Conservation (phyloP, 139 green algal species). For the Ostreobium quekettii region DNA sequence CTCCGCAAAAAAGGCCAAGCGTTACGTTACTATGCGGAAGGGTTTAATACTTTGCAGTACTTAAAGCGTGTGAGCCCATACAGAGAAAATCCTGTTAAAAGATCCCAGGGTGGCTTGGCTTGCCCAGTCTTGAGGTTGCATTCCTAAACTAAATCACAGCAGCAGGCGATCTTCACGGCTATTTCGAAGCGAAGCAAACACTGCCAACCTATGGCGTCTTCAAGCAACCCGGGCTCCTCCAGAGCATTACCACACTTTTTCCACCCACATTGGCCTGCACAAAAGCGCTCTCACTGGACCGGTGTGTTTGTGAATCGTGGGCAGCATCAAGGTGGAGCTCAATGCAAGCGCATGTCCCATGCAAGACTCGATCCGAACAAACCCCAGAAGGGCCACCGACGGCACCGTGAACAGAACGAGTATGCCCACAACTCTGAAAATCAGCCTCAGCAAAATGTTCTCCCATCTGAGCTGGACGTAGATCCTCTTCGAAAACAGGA, state of each 20-base stretch:
- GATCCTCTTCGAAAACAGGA: too few species aligned
- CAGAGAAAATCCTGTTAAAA: not conserved
- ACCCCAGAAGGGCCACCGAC: too few species aligned
- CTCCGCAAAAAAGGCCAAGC: too few species aligned
- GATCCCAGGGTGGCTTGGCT: not conserved
- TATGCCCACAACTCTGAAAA: too few species aligned
- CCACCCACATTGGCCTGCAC: not conserved
- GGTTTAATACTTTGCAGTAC: too few species aligned
- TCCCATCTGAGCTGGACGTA: too few species aligned
- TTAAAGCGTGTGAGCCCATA: not conserved
- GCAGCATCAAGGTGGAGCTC: not conserved
- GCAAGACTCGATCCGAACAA: too few species aligned
- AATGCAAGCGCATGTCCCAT: too few species aligned
- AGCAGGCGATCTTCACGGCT: slow-evolving; percentile 28
- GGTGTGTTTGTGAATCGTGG: not conserved
- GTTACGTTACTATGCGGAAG: too few species aligned
- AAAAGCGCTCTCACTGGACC: not conserved
- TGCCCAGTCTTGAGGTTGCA: not conserved
- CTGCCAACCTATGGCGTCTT: slow-evolving; percentile 6
- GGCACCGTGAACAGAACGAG: too few species aligned
- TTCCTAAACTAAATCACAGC: not conserved
- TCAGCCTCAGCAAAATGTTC: too few species aligned
- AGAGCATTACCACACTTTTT: not conserved
- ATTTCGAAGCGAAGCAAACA: slow-evolving; percentile 36
- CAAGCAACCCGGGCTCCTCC: not conserved